Percentiles rank a stretch among this genome's conserved stretches.
phyloP scores from a whole-genome alignment of 495 filamentous ascomycete genomes.

The Neurospora africana region DNA sequence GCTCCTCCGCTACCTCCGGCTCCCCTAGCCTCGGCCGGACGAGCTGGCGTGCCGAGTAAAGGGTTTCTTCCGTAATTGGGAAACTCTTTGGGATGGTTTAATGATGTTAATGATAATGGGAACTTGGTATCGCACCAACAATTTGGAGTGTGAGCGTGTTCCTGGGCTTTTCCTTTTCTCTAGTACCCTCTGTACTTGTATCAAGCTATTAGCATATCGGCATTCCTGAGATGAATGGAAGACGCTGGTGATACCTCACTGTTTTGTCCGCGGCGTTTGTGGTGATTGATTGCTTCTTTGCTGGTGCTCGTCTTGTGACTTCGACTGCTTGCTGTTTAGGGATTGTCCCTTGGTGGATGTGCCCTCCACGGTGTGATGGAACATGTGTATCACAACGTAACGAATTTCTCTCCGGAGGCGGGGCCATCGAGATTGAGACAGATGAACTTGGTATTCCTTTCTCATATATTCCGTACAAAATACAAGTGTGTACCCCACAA shows the following conservation, averaged over 20 bases:
- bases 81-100: background rate
- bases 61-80: background rate
- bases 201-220: background rate
- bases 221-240: background rate
- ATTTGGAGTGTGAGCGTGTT: background rate
- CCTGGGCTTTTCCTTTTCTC: background rate
- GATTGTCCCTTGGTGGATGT: too few species aligned
- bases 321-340: too few species aligned
- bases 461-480: background rate
- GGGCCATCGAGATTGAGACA: too few species aligned
- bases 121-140: conserved; percentile 1
- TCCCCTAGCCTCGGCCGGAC: conserved; percentile 6
- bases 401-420: too few species aligned
- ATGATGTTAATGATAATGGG: conserved; percentile 1
- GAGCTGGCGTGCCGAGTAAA: conserved; percentile 17
- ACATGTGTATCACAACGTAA: too few species aligned
- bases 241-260: background rate
- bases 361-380: too few species aligned
- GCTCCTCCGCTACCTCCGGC: background rate
- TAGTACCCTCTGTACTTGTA: background rate
- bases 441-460: background rate
- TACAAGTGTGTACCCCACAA: background rate
- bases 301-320: too few species aligned
- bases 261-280: background rate
- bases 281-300: too few species aligned